Conservation (phyloP, 306 rosid genomes). For the Echinosophora koreensis region DNA sequence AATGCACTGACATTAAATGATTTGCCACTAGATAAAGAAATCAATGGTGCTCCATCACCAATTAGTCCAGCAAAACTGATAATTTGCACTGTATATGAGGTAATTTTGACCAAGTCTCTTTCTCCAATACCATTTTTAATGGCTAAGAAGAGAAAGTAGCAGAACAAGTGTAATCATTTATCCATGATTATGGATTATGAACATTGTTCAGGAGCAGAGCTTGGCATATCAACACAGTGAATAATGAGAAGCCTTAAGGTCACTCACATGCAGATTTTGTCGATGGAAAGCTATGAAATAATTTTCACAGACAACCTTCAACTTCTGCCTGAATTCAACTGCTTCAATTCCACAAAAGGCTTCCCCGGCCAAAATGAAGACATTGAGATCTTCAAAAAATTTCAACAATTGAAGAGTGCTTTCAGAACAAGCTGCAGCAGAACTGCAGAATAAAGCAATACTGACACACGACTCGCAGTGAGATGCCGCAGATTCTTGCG, state of each 20-base stretch:
- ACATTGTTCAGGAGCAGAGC: slow-evolving; percentile 32
- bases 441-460: slow-evolving; percentile 92
- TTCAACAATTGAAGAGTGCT: slow-evolving; percentile 97
- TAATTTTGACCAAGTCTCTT: slow-evolving; percentile 81
- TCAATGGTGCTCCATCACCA: slow-evolving; percentile 97
- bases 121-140: slow-evolving; percentile 95
- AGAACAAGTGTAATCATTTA: slow-evolving; percentile 28
- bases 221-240: slow-evolving; percentile 35
- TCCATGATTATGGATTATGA: slow-evolving; percentile 5
- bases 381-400: slow-evolving; percentile 88
- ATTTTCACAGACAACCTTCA: slow-evolving; percentile 92
- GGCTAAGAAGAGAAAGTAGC: slow-evolving; percentile 66
- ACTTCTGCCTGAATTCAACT: slow-evolving; percentile 91
- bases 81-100: slow-evolving; percentile 81
- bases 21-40: slow-evolving; percentile 63
- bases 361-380: slow-evolving; percentile 95
- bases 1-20: slow-evolving; percentile 54
- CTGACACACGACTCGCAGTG: slow-evolving; percentile 90
- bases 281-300: slow-evolving; percentile 92
- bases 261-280: slow-evolving; percentile 90
- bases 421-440: slow-evolving; percentile 80
- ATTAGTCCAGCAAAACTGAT: slow-evolving; percentile 95
- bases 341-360: slow-evolving; percentile 98
- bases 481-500: slow-evolving; percentile 97
- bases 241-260: slow-evolving; percentile 45